Conservation (phyloP, 2,329 filamentous ascomycete species). For the Aspergillus novofumigatus region DNA sequence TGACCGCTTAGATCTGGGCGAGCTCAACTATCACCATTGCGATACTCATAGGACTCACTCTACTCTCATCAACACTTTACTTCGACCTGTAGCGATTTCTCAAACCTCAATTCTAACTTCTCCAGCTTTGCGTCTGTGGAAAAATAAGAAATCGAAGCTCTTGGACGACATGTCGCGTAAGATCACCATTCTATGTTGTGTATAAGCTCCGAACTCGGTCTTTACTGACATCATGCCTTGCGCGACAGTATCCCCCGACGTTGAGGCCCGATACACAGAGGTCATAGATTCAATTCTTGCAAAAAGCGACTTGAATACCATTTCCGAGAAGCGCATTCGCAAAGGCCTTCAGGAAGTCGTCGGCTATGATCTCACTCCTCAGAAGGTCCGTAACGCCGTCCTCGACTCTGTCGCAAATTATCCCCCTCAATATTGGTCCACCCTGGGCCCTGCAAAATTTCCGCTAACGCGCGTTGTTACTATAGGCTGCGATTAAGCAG, state of each 20-base stretch:
- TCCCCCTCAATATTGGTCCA: not conserved
- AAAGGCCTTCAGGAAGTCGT: slow-evolving; percentile 59
- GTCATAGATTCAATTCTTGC: slow-evolving; percentile 62
- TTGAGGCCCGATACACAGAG: slow-evolving; percentile 48
- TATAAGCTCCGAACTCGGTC: slow-evolving; percentile 16
- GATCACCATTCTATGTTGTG: slow-evolving; percentile 20
- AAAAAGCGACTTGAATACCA: slow-evolving; percentile 58
- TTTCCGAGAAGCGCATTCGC: slow-evolving; percentile 63
- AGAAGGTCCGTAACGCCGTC: slow-evolving; percentile 50
- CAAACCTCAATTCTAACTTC: slow-evolving; percentile 5
- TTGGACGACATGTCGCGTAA: slow-evolving; percentile 36
- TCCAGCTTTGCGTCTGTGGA: not conserved
- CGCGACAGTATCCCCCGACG: slow-evolving; percentile 45
- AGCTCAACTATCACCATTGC: slow-evolving; percentile 11
- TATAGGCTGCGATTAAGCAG: slow-evolving; percentile 63
- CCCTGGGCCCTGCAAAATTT: not conserved
- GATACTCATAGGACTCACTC: not conserved
- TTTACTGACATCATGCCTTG: slow-evolving; percentile 19
- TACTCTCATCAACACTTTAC: not conserved
- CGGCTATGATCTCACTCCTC: slow-evolving; percentile 57
- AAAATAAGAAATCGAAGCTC: slow-evolving; percentile 6
- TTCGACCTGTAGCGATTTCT: slow-evolving; percentile 6
- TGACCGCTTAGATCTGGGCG: slow-evolving; percentile 19
- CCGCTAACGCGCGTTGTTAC: slow-evolving; percentile 13
- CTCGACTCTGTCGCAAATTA: slow-evolving; percentile 8